A percentile compares a stretch with the other conserved stretches of the same genome.
phyloP scores from a whole-genome alignment of 768 basidiomycete species.

The Russula emetica region DNA sequence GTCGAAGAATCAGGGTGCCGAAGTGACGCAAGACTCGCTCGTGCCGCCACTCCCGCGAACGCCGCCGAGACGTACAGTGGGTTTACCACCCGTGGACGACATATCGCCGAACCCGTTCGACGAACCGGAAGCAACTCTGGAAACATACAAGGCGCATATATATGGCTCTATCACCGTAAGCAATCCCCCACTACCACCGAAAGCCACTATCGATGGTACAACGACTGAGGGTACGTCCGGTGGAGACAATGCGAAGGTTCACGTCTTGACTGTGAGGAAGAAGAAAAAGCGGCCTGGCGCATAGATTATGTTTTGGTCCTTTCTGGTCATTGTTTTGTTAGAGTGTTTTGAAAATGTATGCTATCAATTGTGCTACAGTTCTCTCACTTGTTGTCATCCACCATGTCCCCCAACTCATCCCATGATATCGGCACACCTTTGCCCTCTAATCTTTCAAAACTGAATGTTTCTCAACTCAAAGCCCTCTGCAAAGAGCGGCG shows the following conservation, averaged over 20 bases:
- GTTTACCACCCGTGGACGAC: constrained; percentile 38
- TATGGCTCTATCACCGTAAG: constrained; percentile 54
- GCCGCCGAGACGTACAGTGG: constrained; percentile 39
- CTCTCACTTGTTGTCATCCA: neutral
- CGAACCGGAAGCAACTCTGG: constrained; percentile 57
- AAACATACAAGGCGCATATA: constrained; percentile 57
- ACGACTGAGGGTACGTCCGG: constrained; percentile 24
- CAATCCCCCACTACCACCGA: constrained; percentile 41
- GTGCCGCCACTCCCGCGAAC: constrained; percentile 48
- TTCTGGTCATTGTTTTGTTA: neutral
- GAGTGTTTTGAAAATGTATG: neutral
- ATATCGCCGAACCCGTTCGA: constrained; percentile 64
- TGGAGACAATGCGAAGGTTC: constrained; percentile 41
- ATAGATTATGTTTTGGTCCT: neutral
- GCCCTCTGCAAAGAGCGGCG: constrained; percentile 60
- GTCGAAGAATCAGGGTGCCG: constrained; percentile 12
- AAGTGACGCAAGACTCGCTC: neutral
- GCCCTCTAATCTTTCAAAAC: constrained; percentile 31
- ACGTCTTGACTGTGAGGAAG: constrained; percentile 56
- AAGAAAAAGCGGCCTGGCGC: constrained; percentile 37
- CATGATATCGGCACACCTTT: neutral
- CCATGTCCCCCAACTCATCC: constrained; percentile 4
- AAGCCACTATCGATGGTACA: constrained; percentile 19
- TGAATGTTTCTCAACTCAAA: constrained; percentile 63
- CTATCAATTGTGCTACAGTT: no score